These are phyloP conservation scores for Tetraselmis chui DNA, from an alignment of 139 green algal species.

Conservation along the genomic window DNA sequence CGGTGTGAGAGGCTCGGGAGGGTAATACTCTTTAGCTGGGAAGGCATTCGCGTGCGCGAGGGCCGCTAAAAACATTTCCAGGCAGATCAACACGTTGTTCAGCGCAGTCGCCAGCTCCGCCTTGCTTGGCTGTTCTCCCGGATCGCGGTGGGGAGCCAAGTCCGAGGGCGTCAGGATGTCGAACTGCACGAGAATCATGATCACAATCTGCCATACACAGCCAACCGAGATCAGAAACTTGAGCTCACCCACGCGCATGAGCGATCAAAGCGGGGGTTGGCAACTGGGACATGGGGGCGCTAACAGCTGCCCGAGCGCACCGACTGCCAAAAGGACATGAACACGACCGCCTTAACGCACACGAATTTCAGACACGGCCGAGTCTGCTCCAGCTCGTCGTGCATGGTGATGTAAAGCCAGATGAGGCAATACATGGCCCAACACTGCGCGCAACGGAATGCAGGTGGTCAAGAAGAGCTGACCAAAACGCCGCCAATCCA, in stretches of 20 bases:
- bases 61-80: slow-evolving; percentile 95
- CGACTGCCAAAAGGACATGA: slow-evolving; percentile 92
- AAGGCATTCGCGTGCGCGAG: slow-evolving; percentile 87
- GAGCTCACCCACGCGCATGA: not conserved
- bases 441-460: slow-evolving; percentile 29
- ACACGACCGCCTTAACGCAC: slow-evolving; percentile 91
- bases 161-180: not conserved
- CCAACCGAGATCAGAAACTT: too few species aligned
- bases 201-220: not conserved
- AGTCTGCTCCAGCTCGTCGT: slow-evolving; percentile 83
- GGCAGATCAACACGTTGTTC: slow-evolving; percentile 84
- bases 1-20: not conserved
- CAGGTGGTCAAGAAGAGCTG: too few species aligned
- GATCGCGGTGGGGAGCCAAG: not conserved
- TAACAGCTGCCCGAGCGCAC: slow-evolving; percentile 11
- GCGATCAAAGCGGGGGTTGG: not conserved
- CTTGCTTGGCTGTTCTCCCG: slow-evolving; percentile 46
- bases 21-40: slow-evolving; percentile 46
- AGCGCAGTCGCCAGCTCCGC: not conserved
- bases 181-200: not conserved
- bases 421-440: slow-evolving; percentile 95
- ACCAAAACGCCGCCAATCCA: too few species aligned
- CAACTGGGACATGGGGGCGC: not conserved
- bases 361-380: slow-evolving; percentile 89
- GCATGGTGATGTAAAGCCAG: slow-evolving; percentile 77